A percentile compares a stretch with the other conserved stretches of the same genome.
These are phyloP conservation scores for Chlorencoelia australis DNA, from an alignment of 2,329 filamentous ascomycete species.

Conservation along the genomic window DNA sequence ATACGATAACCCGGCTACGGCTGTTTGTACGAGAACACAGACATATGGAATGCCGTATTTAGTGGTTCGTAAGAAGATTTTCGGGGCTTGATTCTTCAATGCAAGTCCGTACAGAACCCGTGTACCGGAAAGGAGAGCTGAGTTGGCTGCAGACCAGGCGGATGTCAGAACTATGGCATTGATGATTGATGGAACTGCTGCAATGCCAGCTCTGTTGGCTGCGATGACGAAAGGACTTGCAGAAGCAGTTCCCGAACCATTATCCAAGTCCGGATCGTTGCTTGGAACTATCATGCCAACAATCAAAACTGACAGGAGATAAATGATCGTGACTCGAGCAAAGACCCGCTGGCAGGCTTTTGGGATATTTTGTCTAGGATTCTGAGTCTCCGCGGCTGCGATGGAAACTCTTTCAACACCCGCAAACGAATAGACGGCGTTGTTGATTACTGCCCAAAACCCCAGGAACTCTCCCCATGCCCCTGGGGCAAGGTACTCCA, in stretches of 20 bases:
- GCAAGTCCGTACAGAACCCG: conserved; percentile 50
- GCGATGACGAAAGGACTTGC: conserved; percentile 62
- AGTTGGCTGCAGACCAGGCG: conserved; percentile 60
- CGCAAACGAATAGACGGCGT: conserved; percentile 37
- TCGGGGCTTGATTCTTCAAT: conserved; percentile 42
- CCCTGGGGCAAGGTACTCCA: conserved; percentile 48
- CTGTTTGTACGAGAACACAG: conserved; percentile 42
- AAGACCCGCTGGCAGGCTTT: conserved; percentile 41
- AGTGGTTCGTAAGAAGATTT: conserved; percentile 42
- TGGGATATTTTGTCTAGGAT: conserved; percentile 42
- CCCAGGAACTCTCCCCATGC: conserved; percentile 49
- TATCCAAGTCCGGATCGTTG: conserved; percentile 38
- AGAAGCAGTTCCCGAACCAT: conserved; percentile 36
- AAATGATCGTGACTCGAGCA: conserved; percentile 46
- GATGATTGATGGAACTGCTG: conserved; percentile 58
- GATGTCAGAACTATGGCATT: conserved; percentile 69
- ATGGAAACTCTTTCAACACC: conserved; percentile 42
- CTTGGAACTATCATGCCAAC: conserved; percentile 48
- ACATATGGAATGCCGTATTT: conserved; percentile 46
- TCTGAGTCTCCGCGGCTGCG: conserved; percentile 44
- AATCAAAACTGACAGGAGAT: conserved; percentile 34
- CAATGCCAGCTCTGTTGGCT: conserved; percentile 55
- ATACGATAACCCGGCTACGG: conserved; percentile 55
- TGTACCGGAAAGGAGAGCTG: conserved; percentile 49
- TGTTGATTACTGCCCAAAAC: conserved; percentile 34